phyloP scores from a whole-genome alignment of 257 asterid genomes.

The Perilla frutescens region DNA sequence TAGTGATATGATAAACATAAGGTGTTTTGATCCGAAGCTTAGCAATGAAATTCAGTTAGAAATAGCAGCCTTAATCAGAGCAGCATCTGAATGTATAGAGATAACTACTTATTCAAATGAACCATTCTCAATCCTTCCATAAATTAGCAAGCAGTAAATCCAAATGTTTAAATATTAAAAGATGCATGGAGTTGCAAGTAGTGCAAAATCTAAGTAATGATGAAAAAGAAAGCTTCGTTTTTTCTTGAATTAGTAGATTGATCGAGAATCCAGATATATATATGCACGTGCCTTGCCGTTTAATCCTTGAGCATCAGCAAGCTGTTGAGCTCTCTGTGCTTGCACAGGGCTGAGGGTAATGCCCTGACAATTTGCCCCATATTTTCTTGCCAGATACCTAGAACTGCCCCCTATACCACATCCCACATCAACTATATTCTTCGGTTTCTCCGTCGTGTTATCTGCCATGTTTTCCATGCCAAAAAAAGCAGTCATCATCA shows the following conservation, averaged over 20 bases:
- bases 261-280: constrained; percentile 3
- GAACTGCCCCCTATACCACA: constrained; percentile 99
- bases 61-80: neutral
- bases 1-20: neutral
- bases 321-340: constrained; percentile 89
- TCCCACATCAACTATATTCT: constrained; percentile 87
- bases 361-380: constrained; percentile 70
- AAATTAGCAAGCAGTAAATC: neutral
- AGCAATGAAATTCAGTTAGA: neutral
- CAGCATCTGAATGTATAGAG: neutral
- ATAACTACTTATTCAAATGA: neutral
- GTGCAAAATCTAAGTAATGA: neutral
- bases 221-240: too few species aligned
- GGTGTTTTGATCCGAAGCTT: constrained; percentile 2
- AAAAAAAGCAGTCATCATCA: neutral
- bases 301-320: constrained; percentile 83
- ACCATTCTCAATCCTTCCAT: constrained; percentile 10
- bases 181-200: neutral
- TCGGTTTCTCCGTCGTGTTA: constrained; percentile 56
- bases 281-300: constrained; percentile 52
- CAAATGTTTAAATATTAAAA: neutral
- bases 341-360: constrained; percentile 98
- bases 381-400: constrained; percentile 75
- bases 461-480: constrained; percentile 45
- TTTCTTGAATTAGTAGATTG: neutral